These are phyloP conservation scores for Coemansia sp. DNA, from an alignment of 192 early-diverging fungal genomes.

Conservation along the genomic window DNA sequence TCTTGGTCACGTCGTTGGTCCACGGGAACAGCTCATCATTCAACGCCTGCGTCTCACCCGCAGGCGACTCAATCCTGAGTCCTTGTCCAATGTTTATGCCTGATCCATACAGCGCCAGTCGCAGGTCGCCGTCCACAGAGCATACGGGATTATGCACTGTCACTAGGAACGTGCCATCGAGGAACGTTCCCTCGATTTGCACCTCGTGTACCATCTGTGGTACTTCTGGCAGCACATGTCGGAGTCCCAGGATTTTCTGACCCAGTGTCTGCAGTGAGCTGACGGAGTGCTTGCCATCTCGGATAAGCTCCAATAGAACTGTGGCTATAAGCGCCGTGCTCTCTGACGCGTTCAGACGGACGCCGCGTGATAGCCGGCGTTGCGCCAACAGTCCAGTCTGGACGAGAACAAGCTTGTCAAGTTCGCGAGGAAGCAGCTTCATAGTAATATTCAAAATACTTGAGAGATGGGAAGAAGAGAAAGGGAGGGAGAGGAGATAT, in stretches of 20 bases:
- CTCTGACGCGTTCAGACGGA: constrained; percentile 87
- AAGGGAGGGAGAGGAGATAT: neutral
- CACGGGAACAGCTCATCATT: constrained; percentile 59
- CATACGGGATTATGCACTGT: constrained; percentile 93
- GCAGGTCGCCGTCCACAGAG: constrained; percentile 79
- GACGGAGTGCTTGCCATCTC: constrained; percentile 87
- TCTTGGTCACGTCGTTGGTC: constrained; percentile 33
- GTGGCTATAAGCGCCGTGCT: constrained; percentile 88
- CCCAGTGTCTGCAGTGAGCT: constrained; percentile 88
- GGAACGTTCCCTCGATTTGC: constrained; percentile 92
- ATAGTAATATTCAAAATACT: constrained; percentile 33
- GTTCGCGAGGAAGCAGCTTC: constrained; percentile 86
- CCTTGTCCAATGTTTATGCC: constrained; percentile 79
- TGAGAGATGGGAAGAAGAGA: neutral
- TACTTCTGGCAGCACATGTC: constrained; percentile 80
- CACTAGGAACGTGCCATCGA: constrained; percentile 91
- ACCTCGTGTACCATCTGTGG: constrained; percentile 76
- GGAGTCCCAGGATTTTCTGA: constrained; percentile 82
- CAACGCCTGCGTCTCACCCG: neutral
- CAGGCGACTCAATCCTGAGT: too few relatives aligned
- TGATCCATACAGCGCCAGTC: constrained; percentile 85
- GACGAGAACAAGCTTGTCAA: constrained; percentile 91
- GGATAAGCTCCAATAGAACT: constrained; percentile 84
- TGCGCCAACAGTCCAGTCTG: constrained; percentile 92
- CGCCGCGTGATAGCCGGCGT: constrained; percentile 84